Evolutionary conservation across 1,284 basidiomycete species (phyloP).

Genomic region (Cutaneotrichosporon spelunceum): DNA sequence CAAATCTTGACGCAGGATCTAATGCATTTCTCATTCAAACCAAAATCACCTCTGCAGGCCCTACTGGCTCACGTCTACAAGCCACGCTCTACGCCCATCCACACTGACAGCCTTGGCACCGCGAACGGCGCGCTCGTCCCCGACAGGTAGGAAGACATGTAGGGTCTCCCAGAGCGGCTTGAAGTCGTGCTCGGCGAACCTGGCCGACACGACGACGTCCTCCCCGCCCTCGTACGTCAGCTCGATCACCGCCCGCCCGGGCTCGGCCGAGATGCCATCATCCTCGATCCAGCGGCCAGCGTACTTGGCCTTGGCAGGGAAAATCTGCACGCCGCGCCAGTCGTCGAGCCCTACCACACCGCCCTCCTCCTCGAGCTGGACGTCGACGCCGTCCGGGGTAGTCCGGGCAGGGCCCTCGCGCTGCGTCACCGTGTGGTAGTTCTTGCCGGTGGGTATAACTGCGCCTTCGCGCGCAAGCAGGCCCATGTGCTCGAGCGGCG

Average conservation of each 20-base stretch:
- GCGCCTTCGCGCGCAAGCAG: constrained; percentile 51
- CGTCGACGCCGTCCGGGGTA: constrained; percentile 49
- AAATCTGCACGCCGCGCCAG: constrained; percentile 52
- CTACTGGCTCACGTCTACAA: constrained; percentile 9
- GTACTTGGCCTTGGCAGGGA: constrained; percentile 33
- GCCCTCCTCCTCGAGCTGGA: constrained; percentile 46
- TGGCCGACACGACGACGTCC: constrained; percentile 38
- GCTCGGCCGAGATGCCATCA: constrained; percentile 50
- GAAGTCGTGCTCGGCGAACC: constrained; percentile 43
- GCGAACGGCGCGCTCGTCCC: constrained; percentile 36
- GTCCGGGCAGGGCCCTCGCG: constrained; percentile 38
- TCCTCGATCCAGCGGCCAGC: constrained; percentile 52
- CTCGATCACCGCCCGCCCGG: constrained; percentile 39
- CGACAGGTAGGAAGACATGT: constrained; percentile 46
- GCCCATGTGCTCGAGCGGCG: constrained; percentile 51
- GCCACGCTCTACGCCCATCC: constrained; percentile 15
- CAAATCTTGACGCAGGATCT: too few species aligned
- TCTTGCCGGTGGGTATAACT: constrained; percentile 52
- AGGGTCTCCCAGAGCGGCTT: constrained; percentile 49
- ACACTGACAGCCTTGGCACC: constrained; percentile 26
- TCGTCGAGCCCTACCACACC: constrained; percentile 51
- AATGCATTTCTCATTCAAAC: neutral
- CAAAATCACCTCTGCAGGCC: neutral
- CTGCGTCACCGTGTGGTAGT: constrained; percentile 49
- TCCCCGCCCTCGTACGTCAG: constrained; percentile 37